phyloP scores from a whole-genome alignment of 2,329 filamentous ascomycete species.

The Colletotrichum lentis region DNA sequence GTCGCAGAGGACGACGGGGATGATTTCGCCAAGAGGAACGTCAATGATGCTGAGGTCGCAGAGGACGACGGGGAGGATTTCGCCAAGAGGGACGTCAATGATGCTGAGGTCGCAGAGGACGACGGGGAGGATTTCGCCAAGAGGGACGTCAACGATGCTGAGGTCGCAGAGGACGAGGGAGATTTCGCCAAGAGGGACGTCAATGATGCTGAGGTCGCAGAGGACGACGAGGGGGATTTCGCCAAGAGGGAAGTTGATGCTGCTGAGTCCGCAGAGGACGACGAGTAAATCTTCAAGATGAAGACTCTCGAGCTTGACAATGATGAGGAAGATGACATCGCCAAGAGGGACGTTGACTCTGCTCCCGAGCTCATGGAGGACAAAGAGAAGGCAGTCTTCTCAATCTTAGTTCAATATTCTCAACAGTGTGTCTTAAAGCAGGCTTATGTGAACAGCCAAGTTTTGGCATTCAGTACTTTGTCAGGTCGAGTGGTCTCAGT shows the following conservation, averaged over 20 bases:
- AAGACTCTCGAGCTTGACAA: slow-evolving; percentile 12
- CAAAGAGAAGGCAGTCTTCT: slow-evolving; percentile 13
- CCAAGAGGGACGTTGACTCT: slow-evolving; percentile 2
- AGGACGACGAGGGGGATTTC: slow-evolving; percentile 1
- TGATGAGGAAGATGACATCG: slow-evolving; percentile 17
- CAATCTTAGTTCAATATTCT: neutral
- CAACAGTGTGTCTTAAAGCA: no score
- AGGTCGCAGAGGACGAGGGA: neutral
- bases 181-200: slow-evolving; percentile 5
- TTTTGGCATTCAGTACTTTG: neutral
- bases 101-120: no score
- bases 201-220: neutral
- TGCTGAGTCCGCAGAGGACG: neutral
- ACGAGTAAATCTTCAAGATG: slow-evolving; percentile 2
- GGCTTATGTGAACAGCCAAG: neutral
- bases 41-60: neutral
- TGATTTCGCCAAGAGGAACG: no score
- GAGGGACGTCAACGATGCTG: neutral
- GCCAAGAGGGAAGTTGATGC: neutral
- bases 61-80: neutral
- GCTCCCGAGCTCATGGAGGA: neutral
- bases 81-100: no score
- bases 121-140: neutral
- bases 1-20: neutral
- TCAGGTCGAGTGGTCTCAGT: slow-evolving; percentile 37